Conservation (phyloP, 2,329 filamentous ascomycete genomes). For the Stromatinia cepivora region DNA sequence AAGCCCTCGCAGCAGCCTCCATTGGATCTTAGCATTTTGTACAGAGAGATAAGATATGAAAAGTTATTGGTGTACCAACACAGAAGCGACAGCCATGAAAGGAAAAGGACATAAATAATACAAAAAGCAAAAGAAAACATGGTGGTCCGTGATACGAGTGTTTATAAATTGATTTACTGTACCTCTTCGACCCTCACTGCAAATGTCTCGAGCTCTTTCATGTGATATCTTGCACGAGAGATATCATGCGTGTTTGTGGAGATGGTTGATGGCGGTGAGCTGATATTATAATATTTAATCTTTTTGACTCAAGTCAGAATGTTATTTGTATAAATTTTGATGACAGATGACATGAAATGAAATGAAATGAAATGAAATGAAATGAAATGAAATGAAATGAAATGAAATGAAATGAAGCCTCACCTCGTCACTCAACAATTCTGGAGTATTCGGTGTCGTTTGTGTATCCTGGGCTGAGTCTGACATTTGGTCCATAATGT, state of each 20-base stretch:
- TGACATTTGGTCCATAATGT: slow-evolving; percentile 22
- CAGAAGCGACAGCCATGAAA: neutral
- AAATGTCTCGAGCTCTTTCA: slow-evolving; percentile 26
- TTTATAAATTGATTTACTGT: slow-evolving; percentile 16
- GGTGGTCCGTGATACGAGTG: slow-evolving; percentile 18
- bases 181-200: slow-evolving; percentile 26
- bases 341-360: no score
- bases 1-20: slow-evolving; percentile 32
- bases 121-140: slow-evolving; percentile 6
- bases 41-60: slow-evolving; percentile 14
- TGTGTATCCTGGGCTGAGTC: slow-evolving; percentile 20
- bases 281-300: slow-evolving; percentile 14
- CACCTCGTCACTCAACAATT: slow-evolving; percentile 22
- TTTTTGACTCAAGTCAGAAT: slow-evolving; percentile 14
- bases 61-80: neutral
- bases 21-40: slow-evolving; percentile 25
- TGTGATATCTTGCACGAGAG: slow-evolving; percentile 27
- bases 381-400: no score
- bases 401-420: slow-evolving; percentile 12
- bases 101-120: slow-evolving; percentile 14
- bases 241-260: slow-evolving; percentile 28
- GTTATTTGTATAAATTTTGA: neutral
- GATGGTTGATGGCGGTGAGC: slow-evolving; percentile 23
- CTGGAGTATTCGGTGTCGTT: slow-evolving; percentile 22
- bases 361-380: no score